Base-by-base conservation (phyloP, 768 basidiomycete species). In the Lactifluus hygrophoroides region DNA sequence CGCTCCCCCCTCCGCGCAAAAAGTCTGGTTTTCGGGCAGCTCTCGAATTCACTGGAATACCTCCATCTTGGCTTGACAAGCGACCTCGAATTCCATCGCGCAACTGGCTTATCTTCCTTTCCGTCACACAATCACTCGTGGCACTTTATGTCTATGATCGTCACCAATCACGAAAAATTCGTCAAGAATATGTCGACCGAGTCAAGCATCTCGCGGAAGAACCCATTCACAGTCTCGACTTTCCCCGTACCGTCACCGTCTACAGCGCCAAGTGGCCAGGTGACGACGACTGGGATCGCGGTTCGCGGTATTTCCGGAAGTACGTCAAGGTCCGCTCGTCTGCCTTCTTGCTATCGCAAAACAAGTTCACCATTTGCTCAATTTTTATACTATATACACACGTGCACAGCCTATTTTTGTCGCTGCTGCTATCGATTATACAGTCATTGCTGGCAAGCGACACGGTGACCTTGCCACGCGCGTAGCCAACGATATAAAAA, bases 21-120 rank as follows among this genome's bases (percentile, higher is more conserved):
- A 69, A 71, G 64, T 85, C 85, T 40, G 87, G 87, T 45, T 65
- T 85, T 45, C 77, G 76, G 56, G 72, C 79, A 21, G 83, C 79
- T n/a, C 78, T 90, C 60, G 75, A 78, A 65, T 85, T 84, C 73
- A 86, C 80, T 21, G 81, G 81, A 44, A 75, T 83, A 30, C 80
- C 82, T 23, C 76, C 84, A 16, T 86, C 86, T 49, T 92, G 91
- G 81, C 77, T 96, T 40, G 81, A 84, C 64, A 90, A 88, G 69
- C 82, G 88, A 35, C 94, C 94, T 2, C 84, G 82, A 62, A 78
- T 94, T 16, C 95, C 94, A 3, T 92, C 90, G 0, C 80, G 91
- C 61, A 96, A 96, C 66, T 94, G 92, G 93, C 82, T 91, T 64
- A 93, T 95, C 67, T 97, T 98, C 75, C 78, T 93, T 56, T 77